Conservation (phyloP, 257 asterid species). For the Asclepias syriaca region DNA sequence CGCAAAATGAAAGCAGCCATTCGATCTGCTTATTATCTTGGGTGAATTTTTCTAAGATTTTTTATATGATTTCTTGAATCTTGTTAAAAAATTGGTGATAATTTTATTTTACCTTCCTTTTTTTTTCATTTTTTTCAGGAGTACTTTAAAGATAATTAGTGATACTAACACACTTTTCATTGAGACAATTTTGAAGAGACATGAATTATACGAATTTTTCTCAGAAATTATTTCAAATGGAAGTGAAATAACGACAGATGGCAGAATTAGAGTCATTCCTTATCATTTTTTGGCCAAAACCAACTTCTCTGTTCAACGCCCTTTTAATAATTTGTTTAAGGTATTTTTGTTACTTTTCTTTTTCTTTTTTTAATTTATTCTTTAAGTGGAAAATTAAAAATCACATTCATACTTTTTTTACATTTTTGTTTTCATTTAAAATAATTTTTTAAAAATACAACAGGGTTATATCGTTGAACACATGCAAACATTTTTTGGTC, state of each 20-base stretch:
- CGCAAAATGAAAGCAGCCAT: slow-evolving; percentile 42
- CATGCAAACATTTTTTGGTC: slow-evolving; percentile 35
- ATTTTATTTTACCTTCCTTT: background rate
- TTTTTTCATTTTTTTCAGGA: slow-evolving; percentile 31
- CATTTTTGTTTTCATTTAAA: background rate
- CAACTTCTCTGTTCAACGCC: slow-evolving; percentile 65
- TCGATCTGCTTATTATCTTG: slow-evolving; percentile 55
- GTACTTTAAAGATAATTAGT: slow-evolving; percentile 78
- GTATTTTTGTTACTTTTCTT: slow-evolving; percentile 36
- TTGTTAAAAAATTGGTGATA: background rate
- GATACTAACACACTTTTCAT: slow-evolving; percentile 75
- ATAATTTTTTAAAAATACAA: no score
- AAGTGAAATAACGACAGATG: slow-evolving; percentile 39
- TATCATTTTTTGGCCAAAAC: slow-evolving; percentile 35
- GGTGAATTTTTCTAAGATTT: slow-evolving; percentile 31
- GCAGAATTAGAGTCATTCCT: slow-evolving; percentile 61
- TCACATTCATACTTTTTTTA: background rate
- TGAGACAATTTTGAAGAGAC: slow-evolving; percentile 60
- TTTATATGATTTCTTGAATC: background rate
- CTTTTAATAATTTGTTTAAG: slow-evolving; percentile 73
- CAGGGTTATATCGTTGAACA: slow-evolving; percentile 55
- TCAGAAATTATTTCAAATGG: slow-evolving; percentile 73
- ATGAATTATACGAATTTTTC: slow-evolving; percentile 53
- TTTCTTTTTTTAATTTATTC: no score
- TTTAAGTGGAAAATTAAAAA: background rate